Evolutionary conservation across 2,329 filamentous ascomycete genomes (phyloP), one percentile per base, ranked within the genome.

Genomic region (Paracoccidioides lutzii): DNA sequence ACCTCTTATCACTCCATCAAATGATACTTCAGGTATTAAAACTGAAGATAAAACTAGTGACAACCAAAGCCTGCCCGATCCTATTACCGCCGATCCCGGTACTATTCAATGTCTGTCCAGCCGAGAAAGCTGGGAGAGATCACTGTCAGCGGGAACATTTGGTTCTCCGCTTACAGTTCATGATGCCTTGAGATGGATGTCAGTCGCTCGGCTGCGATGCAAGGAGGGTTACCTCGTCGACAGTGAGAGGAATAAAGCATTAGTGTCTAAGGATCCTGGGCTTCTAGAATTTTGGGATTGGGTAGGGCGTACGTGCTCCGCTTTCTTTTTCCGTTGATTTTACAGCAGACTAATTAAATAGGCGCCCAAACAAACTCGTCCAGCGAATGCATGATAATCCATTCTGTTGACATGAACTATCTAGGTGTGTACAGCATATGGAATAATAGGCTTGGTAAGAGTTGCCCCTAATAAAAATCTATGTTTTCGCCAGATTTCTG

Each of bases 251-350:
- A 84, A 84, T 60, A 75, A 75, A 58, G 65, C 70, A 6, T 77
- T 84, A 32, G 69, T 82, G 3, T 68, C 73, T 1, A 79, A 82
- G 53, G 76, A 83, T 61, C 74, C 74, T 49, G 75, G 75, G 65
- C 70, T 84, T 4, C 76, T 79, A 54, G 76, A 78, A 5, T 71
- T 83, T 38, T 85, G 82, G 82, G 73, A 73, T 46, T 79, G 80
- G 65, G 68, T 83, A 38, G 71, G 77, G 58, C 75, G 80, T 74
- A 64, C 62, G 73, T 62, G 28, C 3, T 14, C n/a, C 3, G n/a
- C 10, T 35, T 6, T 43, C 41, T 35, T 37, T 6, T 56, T 54
- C 8, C 50, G 7, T 35, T 40, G 9, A 22, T 15, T 12, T 1
- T 46, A 22, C 22, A 22, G 22, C 30, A 58, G 46, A 61, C 63